Evolutionary conservation across 306 rosid genomes (phyloP), one percentile per base, ranked within the genome.

Genomic region (Amphicarpaea edgeworthii): DNA sequence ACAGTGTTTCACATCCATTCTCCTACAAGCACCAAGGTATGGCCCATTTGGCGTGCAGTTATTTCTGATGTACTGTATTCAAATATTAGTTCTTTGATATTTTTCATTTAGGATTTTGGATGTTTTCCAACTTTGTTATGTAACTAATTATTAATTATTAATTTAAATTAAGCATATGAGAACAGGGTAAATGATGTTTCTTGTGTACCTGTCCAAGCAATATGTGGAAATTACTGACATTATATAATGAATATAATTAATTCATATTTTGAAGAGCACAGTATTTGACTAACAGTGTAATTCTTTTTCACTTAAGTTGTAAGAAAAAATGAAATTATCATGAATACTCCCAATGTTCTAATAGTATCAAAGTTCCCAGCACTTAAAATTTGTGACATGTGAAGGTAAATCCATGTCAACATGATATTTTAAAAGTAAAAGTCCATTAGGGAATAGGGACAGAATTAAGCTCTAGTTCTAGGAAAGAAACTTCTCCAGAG

Each of bases 1-100:
- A 95, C 99, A 10, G 99, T 95, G 83, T 95, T 95, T 86, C 99
- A 95, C 87, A 90, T 95, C 77, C 99, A 95, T 86, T 82, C 99
- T 68, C 99, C 99, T 71, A 89, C 87, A 24, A 86, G 82, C 70
- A 86, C 97, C 37, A 92, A 92, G 98, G 98, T 93, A 80, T 77
- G 77, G 60, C 49, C 69, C 59, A 54, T 77, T 73, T 84, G 28
- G 60, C 8, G 15, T 59, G 66, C 20, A 49, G 38, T 73, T 77
- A 72, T 79, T 80, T 72, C 37, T 70, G 23, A 43, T 71, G 60
- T 58, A 40, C 69, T 71, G 60, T 58, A 40, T 72, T 73, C 55
- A 43, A 72, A 45, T 72, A 67, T 23, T 66, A 19, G 58, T 59
- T 51, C 9, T 37, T 34, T 43, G 43, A 11, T 72, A 58, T 64